A percentile compares a stretch with the other conserved stretches of the same genome.
Conservation (phyloP, 331 rosid genomes). For the Phaseolus coccineus region DNA sequence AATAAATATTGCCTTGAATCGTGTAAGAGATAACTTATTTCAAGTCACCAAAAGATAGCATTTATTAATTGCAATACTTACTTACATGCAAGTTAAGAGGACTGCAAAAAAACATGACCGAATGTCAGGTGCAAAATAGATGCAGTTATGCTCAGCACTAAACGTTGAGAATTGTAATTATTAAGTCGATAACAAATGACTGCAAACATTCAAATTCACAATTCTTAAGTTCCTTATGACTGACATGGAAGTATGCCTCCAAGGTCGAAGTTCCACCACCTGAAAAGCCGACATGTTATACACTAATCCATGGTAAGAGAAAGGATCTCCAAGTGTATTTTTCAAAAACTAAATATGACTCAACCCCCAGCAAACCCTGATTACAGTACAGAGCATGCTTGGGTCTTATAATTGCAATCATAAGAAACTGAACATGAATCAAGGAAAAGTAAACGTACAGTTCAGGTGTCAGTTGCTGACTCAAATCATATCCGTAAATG, state of each 20-base stretch:
- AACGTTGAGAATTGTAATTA: conserved; percentile 36
- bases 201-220: conserved; percentile 40
- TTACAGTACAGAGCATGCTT: not conserved
- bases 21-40: not conserved
- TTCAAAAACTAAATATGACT: conserved; percentile 29
- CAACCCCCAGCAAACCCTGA: conserved; percentile 14
- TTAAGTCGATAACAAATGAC: conserved; percentile 31
- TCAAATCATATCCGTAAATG: conserved; percentile 61
- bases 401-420: not conserved
- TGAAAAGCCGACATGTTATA: conserved; percentile 48
- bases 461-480: conserved; percentile 62
- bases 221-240: conserved; percentile 63
- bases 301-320: not conserved
- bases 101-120: conserved; percentile 29
- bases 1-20: not conserved
- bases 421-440: not conserved
- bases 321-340: not conserved
- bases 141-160: conserved; percentile 32
- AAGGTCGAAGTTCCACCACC: conserved; percentile 84
- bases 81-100: conserved; percentile 35
- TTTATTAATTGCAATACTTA: conserved; percentile 38
- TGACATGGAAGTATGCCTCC: conserved; percentile 65
- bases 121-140: conserved; percentile 27
- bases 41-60: conserved; percentile 41
- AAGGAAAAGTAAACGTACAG: conserved; percentile 48